Evolutionary conservation across 257 asterid genomes (phyloP).

Genomic region (Nicotiana tabacum): DNA sequence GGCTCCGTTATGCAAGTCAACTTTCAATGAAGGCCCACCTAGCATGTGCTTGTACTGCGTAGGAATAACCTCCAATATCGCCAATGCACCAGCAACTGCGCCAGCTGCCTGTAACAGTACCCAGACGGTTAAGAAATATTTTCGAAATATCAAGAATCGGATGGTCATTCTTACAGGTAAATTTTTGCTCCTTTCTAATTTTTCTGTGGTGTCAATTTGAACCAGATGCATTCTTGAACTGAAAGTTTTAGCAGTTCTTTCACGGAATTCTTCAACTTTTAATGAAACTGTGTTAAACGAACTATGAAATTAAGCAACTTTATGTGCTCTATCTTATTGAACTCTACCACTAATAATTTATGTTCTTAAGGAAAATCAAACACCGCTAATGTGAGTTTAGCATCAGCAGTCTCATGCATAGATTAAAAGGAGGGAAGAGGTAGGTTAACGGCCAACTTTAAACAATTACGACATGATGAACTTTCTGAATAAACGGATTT

Average conservation of each 20-base stretch:
- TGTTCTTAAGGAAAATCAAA: neutral
- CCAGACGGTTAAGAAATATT: neutral
- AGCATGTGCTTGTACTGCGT: slow-evolving; percentile 64
- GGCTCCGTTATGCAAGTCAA: slow-evolving; percentile 84
- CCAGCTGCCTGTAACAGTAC: slow-evolving; percentile 64
- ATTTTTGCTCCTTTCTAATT: too few species aligned
- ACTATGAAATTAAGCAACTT: neutral
- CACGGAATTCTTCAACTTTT: neutral
- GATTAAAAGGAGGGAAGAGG: neutral
- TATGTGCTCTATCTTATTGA: neutral
- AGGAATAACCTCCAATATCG: slow-evolving; percentile 71
- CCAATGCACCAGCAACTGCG: slow-evolving; percentile 74
- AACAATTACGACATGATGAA: neutral
- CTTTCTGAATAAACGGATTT: neutral
- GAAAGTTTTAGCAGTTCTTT: neutral
- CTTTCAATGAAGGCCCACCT: slow-evolving; percentile 74
- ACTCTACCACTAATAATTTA: neutral
- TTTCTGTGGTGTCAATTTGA: too few species aligned
- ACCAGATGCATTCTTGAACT: neutral
- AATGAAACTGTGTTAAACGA: neutral
- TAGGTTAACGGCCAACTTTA: neutral
- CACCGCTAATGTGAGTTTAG: neutral
- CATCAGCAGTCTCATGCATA: neutral
- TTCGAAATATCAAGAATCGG: neutral
- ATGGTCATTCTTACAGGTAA: neutral